A percentile compares a stretch with the other conserved stretches of the same genome.
phyloP scores from a whole-genome alignment of 306 rosid genomes.

The Hippophae gyantsensis region DNA sequence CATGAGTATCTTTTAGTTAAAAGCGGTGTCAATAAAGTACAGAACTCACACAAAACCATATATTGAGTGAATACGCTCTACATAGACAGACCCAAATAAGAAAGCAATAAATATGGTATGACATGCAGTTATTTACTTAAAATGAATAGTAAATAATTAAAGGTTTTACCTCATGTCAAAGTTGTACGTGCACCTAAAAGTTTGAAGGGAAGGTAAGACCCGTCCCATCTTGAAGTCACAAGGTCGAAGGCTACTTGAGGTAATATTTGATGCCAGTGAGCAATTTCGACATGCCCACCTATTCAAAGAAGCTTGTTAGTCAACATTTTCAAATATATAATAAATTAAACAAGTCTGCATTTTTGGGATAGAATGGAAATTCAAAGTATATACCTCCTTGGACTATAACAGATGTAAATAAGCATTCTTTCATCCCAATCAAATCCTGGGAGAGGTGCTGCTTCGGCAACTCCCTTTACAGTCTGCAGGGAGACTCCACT shows the following conservation, averaged over 20 bases:
- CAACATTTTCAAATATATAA: slow-evolving; percentile 11
- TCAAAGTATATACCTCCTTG: slow-evolving; percentile 49
- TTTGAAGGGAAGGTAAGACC: slow-evolving; percentile 62
- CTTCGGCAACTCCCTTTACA: slow-evolving; percentile 66
- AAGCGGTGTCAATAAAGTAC: too few species aligned
- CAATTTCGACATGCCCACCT: slow-evolving; percentile 93
- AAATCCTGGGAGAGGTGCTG: slow-evolving; percentile 41
- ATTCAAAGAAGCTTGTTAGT: slow-evolving; percentile 13
- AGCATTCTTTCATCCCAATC: slow-evolving; percentile 69
- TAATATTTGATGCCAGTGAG: slow-evolving; percentile 53
- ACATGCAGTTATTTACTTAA: background rate
- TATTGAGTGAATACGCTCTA: too few species aligned
- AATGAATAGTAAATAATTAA: background rate
- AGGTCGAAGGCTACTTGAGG: slow-evolving; percentile 71
- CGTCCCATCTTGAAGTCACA: slow-evolving; percentile 92
- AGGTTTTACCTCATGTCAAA: slow-evolving; percentile 63
- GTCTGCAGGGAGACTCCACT: slow-evolving; percentile 37
- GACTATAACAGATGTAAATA: slow-evolving; percentile 73
- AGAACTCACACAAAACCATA: too few species aligned
- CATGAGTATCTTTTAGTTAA: too few species aligned
- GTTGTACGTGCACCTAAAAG: slow-evolving; percentile 64
- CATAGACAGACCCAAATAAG: too few species aligned
- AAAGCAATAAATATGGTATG: too few species aligned
- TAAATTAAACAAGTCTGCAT: background rate
- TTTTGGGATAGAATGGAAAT: background rate